Base-by-base conservation (phyloP, 192 early-diverging fungal genomes). In the Entrophospora sp. region DNA sequence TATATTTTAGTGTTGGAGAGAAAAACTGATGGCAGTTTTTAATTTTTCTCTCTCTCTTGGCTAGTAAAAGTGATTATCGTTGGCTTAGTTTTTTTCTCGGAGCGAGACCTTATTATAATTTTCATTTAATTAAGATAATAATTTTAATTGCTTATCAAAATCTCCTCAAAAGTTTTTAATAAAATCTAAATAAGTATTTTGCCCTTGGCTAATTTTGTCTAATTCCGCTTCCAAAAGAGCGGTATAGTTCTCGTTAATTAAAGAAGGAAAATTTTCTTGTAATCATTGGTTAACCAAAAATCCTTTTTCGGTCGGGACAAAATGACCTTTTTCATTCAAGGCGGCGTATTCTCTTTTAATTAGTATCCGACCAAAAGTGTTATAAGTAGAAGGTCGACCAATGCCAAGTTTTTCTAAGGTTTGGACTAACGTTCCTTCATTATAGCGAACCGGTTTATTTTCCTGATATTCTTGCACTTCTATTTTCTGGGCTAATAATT, bases 341-440 rank as follows among this genome's bases (percentile, higher is more conserved):
- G 10, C n/a, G 25, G 49, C 49, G 22, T 52, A 52, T 1, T 20
- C 49, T 52, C 49, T 52, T 52, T 52, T 52, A 1, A 52, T n/a
- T 27, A 52, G 25, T 25, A 52, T 20, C 6, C 49, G 1, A 4
- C 49, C 49, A 52, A 52, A 52, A 3, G 22, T 2, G 25, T 52
- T 52, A 5, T 52, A 52, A 52, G 49, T 52, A 16, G 49, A 52
- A 52, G 49, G 49, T 10, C 49, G 49, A 52, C 49, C 49, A 52
- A 52, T 25, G 0, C 49, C 49, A 1, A 52, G 22, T 5, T 20
- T 52, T 5, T 52, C 49, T 52, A 52, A 52, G 10, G 10, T 20
- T 52, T 52, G 49, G 24, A 52, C 49, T 5, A 52, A 52, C 10
- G 14, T 52, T 1, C 49, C 49, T 52, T 52, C 49, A 52, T 52